Conservation (phyloP, 2,329 filamentous ascomycete species). For the Nigrospora sphaerica region DNA sequence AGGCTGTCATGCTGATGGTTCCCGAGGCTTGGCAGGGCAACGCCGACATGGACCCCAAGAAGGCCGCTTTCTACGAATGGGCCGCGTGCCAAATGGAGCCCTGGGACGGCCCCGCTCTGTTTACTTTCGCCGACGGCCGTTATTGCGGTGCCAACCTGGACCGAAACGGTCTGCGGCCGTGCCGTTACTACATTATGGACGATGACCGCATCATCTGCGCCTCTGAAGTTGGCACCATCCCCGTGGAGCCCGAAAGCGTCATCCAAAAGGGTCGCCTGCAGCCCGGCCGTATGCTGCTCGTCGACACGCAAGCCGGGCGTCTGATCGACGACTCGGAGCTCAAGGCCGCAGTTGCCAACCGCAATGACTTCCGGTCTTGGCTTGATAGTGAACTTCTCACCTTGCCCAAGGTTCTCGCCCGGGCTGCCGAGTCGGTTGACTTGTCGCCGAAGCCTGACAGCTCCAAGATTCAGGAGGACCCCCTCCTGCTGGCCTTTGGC, state of each 20-base stretch:
- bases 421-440: constrained; percentile 51
- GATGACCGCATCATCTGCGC: constrained; percentile 97
- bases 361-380: constrained; percentile 85
- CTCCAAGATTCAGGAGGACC: constrained; percentile 72
- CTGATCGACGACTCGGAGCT: constrained; percentile 93
- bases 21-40: constrained; percentile 98
- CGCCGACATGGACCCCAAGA: constrained; percentile 82
- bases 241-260: constrained; percentile 81
- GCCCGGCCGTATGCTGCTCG: constrained; percentile 91
- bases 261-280: constrained; percentile 91
- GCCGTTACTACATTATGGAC: constrained; percentile 93
- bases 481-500: constrained; percentile 77
- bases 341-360: constrained; percentile 79
- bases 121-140: constrained; percentile 92
- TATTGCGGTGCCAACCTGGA: constrained; percentile 97
- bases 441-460: constrained; percentile 62
- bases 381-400: constrained; percentile 79
- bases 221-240: constrained; percentile 91
- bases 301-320: constrained; percentile 81
- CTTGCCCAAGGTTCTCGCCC: constrained; percentile 65
- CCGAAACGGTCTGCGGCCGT: constrained; percentile 89
- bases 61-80: constrained; percentile 98
- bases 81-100: constrained; percentile 98
- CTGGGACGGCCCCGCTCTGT: constrained; percentile 93
- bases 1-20: constrained; percentile 98